These are phyloP conservation scores for Gnomoniopsis smithogilvyi DNA, from an alignment of 2,329 filamentous ascomycete species.

Conservation along the genomic window DNA sequence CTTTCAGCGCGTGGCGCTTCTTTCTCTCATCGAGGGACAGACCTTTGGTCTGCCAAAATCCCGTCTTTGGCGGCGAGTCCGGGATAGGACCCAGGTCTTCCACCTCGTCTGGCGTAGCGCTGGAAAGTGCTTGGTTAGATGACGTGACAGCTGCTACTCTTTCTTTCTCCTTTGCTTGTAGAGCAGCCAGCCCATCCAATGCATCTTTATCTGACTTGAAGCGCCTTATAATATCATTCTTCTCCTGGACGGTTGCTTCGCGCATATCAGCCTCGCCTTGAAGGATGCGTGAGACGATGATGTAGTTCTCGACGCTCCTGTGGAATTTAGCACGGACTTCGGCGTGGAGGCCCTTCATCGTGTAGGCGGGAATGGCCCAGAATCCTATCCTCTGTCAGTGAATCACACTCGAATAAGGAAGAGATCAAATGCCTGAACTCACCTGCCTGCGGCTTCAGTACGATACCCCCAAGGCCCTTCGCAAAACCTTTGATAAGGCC, in stretches of 20 bases:
- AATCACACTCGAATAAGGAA: background rate
- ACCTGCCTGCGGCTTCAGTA: constrained; percentile 81
- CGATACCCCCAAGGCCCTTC: constrained; percentile 76
- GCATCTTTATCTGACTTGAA: constrained; percentile 63
- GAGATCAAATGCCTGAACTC: constrained; percentile 27
- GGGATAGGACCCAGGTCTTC: background rate
- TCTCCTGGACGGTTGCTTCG: constrained; percentile 53
- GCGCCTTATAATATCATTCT: constrained; percentile 58
- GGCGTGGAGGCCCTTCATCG: constrained; percentile 78
- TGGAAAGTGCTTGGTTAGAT: background rate
- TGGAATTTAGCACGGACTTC: constrained; percentile 71
- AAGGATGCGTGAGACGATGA: constrained; percentile 70
- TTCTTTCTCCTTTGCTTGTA: constrained; percentile 44
- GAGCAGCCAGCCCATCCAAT: constrained; percentile 57
- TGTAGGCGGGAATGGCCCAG: constrained; percentile 74
- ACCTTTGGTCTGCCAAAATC: constrained; percentile 48
- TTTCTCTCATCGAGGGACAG: constrained; percentile 50
- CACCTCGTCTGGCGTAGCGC: constrained; percentile 15
- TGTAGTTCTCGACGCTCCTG: constrained; percentile 72
- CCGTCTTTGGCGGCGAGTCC: constrained; percentile 32
- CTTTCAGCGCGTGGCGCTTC: constrained; percentile 46
- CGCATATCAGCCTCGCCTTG: constrained; percentile 70
- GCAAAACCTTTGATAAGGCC: constrained; percentile 78
- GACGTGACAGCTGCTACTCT: constrained; percentile 30
- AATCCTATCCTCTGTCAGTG: constrained; percentile 39